Evolutionary conservation across 768 basidiomycete species (phyloP), one percentile per base, ranked within the genome.

Genomic region (Lentinula aciculospora): DNA sequence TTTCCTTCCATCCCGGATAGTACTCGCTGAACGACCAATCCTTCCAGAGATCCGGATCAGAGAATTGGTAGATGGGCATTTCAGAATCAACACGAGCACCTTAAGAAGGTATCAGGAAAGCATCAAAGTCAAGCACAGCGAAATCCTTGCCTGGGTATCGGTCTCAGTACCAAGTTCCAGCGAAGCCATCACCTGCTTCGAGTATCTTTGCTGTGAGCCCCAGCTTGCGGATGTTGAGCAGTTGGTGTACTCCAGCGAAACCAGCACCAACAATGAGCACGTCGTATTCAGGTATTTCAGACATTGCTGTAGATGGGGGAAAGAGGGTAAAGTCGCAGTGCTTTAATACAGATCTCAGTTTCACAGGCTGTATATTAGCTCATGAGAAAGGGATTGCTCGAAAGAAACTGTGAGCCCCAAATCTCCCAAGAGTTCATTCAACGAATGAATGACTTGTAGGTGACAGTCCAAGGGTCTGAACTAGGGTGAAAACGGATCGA

Each of bases 11-110:
- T 2, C 12, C 46, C 7, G 54, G 54, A 15, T 25, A 56, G 29
- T 29, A 21, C 13, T 56, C 54, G 19, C 17, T 53, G 31, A 31
- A 53, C 2, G 31, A 19, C 51, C 51, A 53, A 23, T 53, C 51
- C 12, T 39, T 37, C 51, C 54, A 56, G n/a, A 56, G 17, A 3
- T 56, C 39, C 4, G 39, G 54, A 8, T 37, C 34, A 27, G 57
- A 58, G 57, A 58, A 58, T 25, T 58, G 37, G 56, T 58, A 58
- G 15, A 58, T 45, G 25, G 57, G 57, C 25, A 58, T 21, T 40
- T 58, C 57, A 23, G 57, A 47, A 19, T 58, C 45, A 4, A 47
- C 45, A 6, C 45, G 23, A 37, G 56, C 54, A 45, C 54, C 54
- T 44, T 40, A 12, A 1, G 21, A n/a, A 28, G 17, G 25, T 31